phyloP scores from a whole-genome alignment of 352 stramenopile species.

The Phytopythium helicoides region DNA sequence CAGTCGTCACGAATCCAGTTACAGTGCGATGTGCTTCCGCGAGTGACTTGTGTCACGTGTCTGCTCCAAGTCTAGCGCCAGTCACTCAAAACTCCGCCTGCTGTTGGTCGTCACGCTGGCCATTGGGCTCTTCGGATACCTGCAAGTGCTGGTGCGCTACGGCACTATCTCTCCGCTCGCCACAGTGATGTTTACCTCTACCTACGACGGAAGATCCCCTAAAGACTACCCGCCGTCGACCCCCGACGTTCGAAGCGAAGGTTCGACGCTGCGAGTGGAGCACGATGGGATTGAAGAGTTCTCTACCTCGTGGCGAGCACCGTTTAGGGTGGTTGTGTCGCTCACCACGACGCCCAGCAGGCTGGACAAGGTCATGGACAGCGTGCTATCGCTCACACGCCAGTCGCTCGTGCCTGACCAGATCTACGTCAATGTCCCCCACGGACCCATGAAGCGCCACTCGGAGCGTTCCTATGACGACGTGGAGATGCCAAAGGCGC shows the following conservation, averaged over 20 bases:
- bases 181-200: constrained; percentile 70
- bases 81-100: constrained; percentile 24
- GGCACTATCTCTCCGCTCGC: constrained; percentile 71
- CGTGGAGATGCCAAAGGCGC: constrained; percentile 42
- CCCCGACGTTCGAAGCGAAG: not conserved
- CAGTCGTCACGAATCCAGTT: too few species aligned
- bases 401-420: too few species aligned
- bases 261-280: constrained; percentile 7
- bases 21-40: constrained; percentile 14
- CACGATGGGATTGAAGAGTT: constrained; percentile 21
- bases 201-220: too few species aligned
- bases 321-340: constrained; percentile 75
- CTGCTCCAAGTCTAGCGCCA: constrained; percentile 15
- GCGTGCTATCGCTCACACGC: too few species aligned
- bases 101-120: constrained; percentile 22
- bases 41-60: constrained; percentile 44
- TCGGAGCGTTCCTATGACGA: constrained; percentile 75
- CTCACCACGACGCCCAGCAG: constrained; percentile 74
- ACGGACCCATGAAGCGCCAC: too few species aligned
- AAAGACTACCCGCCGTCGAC: constrained; percentile 33
- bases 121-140: constrained; percentile 50
- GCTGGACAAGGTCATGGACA: constrained; percentile 72
- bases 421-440: too few species aligned
- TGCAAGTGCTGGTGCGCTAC: constrained; percentile 65
- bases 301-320: constrained; percentile 48